These are phyloP conservation scores for Wickerhamomyces canadensis DNA, from an alignment of 805 yeast species.

Conservation along the genomic window DNA sequence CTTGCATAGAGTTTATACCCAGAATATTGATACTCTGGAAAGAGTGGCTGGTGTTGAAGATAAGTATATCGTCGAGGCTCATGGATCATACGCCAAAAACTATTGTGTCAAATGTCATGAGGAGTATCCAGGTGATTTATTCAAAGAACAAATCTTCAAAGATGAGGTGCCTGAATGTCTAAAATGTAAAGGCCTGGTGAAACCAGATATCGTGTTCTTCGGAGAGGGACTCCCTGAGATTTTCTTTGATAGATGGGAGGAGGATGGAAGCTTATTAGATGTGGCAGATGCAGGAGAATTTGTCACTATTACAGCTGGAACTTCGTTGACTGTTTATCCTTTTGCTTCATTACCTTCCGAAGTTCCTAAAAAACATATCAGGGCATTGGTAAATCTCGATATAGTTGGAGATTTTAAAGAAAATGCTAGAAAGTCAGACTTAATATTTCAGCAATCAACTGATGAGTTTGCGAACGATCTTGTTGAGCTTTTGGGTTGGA, in stretches of 20 bases:
- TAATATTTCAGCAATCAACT: slow-evolving; percentile 55
- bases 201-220: slow-evolving; percentile 92
- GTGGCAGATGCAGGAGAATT: slow-evolving; percentile 39
- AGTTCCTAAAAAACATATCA: slow-evolving; percentile 37
- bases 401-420: slow-evolving; percentile 65
- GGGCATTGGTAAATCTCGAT: slow-evolving; percentile 74
- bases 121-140: slow-evolving; percentile 43
- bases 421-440: slow-evolving; percentile 53
- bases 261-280: slow-evolving; percentile 29
- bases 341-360: slow-evolving; percentile 81
- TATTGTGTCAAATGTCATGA: slow-evolving; percentile 75
- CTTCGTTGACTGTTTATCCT: slow-evolving; percentile 85
- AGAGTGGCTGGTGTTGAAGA: slow-evolving; percentile 71
- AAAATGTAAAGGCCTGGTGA: slow-evolving; percentile 68
- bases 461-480: slow-evolving; percentile 58
- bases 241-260: slow-evolving; percentile 68
- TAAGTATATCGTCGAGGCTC: slow-evolving; percentile 78
- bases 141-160: slow-evolving; percentile 35
- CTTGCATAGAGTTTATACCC: slow-evolving; percentile 76
- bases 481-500: slow-evolving; percentile 61
- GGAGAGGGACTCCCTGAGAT: slow-evolving; percentile 78
- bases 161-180: slow-evolving; percentile 42
- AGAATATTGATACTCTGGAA: slow-evolving; percentile 90
- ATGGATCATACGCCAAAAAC: slow-evolving; percentile 84
- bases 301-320: slow-evolving; percentile 85